A percentile compares a stretch with the other conserved stretches of the same genome.
Evolutionary conservation across 129 eudicot genomes (phyloP).

Genomic region (Saposhnikovia divaricata): DNA sequence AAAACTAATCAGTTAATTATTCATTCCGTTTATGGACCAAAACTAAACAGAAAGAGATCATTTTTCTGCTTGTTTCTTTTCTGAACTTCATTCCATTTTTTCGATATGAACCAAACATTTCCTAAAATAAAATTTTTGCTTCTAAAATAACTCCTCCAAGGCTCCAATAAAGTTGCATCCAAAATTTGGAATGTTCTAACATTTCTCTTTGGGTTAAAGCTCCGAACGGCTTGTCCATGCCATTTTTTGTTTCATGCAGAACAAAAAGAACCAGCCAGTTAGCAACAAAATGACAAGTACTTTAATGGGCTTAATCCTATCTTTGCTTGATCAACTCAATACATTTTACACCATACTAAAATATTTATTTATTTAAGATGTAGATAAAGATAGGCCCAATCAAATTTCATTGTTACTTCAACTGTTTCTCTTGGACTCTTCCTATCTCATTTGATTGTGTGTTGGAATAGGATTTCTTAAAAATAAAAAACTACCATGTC

Average conservation of each 20-base stretch:
- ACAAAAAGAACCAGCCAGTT: neutral
- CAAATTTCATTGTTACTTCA: neutral
- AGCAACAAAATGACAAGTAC: neutral
- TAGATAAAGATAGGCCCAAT: constrained; percentile 3
- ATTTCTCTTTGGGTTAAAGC: neutral
- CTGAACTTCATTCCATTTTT: no score
- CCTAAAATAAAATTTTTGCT: no score
- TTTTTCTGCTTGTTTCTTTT: no score
- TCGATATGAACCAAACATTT: no score
- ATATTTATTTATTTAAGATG: neutral
- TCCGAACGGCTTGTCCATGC: neutral
- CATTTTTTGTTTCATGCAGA: neutral
- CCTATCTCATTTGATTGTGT: constrained; percentile 1
- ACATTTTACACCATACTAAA: neutral
- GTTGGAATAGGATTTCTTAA: neutral
- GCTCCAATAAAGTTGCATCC: no score
- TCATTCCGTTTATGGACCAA: no score
- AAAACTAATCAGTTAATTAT: no score
- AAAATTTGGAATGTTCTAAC: neutral
- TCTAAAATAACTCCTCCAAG: no score
- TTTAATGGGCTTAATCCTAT: neutral
- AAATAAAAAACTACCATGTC: neutral
- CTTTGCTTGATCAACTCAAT: neutral
- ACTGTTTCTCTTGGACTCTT: neutral
- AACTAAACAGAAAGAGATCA: no score